Base-by-base conservation (phyloP, 306 rosid genomes). In the Castanospermum australe region DNA sequence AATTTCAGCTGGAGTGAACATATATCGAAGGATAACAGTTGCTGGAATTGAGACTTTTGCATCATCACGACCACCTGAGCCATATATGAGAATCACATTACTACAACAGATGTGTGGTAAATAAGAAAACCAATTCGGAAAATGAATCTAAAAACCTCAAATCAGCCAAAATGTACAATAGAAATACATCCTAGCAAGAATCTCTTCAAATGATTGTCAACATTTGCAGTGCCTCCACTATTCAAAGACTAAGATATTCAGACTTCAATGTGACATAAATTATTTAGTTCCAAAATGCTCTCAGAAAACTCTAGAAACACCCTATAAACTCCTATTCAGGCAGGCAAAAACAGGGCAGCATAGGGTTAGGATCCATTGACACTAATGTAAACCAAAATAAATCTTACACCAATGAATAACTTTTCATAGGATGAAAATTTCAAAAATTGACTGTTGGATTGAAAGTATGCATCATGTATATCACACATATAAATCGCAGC, bases 41-140 rank as follows among this genome's bases (percentile, higher is more conserved):
- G 97, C 86, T 80, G 98, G 96, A 85, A 95, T 89, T 52, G 85
- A 87, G 79, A 91, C 52, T 86, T 93, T 91, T 42, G 88, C 83
- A 89, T 95, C 96, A 69, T 95, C 99, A 50, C 91, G 97, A 36
- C 99, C 99, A 77, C 93, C 99, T 95, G 84, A n/a, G 36, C 54
- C 76, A 83, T 30, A 67, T 33, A 63, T 66, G 67, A 76, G 69
- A 63, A 32, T 36, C 67, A 75, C 73, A 75, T 84, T 59, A 83
- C 45, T 20, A 63, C 38, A 24, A 13, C 71, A 73, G 18, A 56
- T 75, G 67, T 75, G 75, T 28, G 38, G 15, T 64, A 70, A 36
- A 80, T 48, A 48, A 39, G 69, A 77, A 66, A 76, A 71, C 41
- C 18, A 82, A 60, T 51, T 50, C 39, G 22, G 54, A 78, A 81